Evolutionary conservation across 202 grass and related monocot species (phyloP).

Genomic region (Schoenoplectus triqueter): DNA sequence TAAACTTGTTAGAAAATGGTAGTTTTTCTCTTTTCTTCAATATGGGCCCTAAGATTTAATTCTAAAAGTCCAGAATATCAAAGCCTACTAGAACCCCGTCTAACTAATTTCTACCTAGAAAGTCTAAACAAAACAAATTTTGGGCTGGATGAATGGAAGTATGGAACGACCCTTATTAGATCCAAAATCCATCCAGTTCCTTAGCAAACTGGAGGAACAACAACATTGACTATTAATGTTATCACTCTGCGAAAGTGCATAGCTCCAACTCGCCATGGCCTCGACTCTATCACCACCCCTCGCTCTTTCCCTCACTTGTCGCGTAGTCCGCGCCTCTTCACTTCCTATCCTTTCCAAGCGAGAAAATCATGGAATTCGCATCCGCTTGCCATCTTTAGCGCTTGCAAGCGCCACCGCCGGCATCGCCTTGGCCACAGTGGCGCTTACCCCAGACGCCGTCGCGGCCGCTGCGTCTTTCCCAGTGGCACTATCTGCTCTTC

Average conservation of each 20-base stretch:
- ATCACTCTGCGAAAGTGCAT: conserved; percentile 6
- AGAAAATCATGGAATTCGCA: conserved; percentile 26
- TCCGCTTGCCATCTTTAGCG: conserved; percentile 7
- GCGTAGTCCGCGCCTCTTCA: neutral
- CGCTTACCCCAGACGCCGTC: conserved; percentile 38
- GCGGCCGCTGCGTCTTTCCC: conserved; percentile 47
- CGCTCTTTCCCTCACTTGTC: neutral
- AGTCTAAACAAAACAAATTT: no score
- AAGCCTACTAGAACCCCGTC: no score
- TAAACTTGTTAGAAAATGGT: neutral
- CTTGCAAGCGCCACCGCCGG: conserved; percentile 21
- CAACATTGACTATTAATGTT: neutral
- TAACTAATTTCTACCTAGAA: no score
- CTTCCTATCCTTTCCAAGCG: neutral
- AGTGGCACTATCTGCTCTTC: conserved; percentile 42
- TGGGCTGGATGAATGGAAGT: no score
- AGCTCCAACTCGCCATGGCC: conserved; percentile 1
- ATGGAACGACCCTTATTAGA: no score
- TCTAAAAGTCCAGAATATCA: neutral
- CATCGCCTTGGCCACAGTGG: conserved; percentile 29
- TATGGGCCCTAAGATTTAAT: neutral
- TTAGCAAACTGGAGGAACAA: no score
- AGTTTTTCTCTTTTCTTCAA: neutral
- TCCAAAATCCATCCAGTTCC: no score
- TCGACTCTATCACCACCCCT: neutral